Conservation (phyloP, 2,329 filamentous ascomycete genomes). For the Fusarium sp. region DNA sequence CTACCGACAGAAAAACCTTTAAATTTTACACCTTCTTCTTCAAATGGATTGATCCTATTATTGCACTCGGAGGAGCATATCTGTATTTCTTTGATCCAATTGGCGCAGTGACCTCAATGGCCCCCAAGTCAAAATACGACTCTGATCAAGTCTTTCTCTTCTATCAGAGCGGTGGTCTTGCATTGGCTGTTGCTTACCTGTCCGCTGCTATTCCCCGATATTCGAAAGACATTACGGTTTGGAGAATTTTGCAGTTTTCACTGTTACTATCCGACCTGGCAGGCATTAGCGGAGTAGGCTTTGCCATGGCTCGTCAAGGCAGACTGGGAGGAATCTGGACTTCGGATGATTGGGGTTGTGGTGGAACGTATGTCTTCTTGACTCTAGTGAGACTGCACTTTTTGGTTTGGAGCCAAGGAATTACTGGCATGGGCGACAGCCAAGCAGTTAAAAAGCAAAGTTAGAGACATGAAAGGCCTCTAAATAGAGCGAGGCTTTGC, state of each 20-base stretch:
- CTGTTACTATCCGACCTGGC: conserved; percentile 13
- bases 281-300: conserved; percentile 3
- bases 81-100: conserved; percentile 12
- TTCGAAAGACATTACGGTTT: conserved; percentile 1
- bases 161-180: conserved; percentile 18
- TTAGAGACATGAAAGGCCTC: background rate
- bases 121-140: conserved; percentile 10
- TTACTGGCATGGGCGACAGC: background rate
- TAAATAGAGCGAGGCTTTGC: background rate
- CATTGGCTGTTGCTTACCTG: conserved; percentile 3
- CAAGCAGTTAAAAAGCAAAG: background rate
- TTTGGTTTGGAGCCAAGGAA: background rate
- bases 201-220: conserved; percentile 4
- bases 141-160: conserved; percentile 17
- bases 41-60: conserved; percentile 8
- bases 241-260: conserved; percentile 13
- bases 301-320: conserved; percentile 1
- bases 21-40: conserved; percentile 16
- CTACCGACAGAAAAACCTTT: background rate
- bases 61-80: conserved; percentile 15
- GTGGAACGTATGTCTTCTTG: conserved; percentile 9
- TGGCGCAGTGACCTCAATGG: conserved; percentile 14
- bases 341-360: conserved; percentile 11
- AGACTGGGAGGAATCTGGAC: conserved; percentile 1
- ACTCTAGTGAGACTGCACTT: conserved; percentile 10